Percentiles rank a stretch among this genome's conserved stretches.
phyloP scores from a whole-genome alignment of 2,329 filamentous ascomycete genomes.

The Pestalotiopsis sp. region DNA sequence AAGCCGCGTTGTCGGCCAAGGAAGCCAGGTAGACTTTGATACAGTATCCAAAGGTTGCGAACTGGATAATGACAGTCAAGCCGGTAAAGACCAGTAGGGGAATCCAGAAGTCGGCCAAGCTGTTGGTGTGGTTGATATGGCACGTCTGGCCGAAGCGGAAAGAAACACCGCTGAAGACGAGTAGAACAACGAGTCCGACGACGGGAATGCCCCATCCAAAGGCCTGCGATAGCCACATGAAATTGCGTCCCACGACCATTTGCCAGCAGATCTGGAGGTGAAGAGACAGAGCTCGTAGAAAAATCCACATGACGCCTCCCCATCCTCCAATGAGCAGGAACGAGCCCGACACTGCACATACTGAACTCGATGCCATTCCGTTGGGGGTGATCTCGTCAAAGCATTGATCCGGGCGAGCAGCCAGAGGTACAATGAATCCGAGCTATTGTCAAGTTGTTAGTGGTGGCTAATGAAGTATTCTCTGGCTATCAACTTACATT shows the following conservation, averaged over 20 bases:
- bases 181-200: conserved; percentile 73
- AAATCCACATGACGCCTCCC: conserved; percentile 85
- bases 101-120: conserved; percentile 86
- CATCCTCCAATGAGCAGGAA: conserved; percentile 87
- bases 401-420: conserved; percentile 78
- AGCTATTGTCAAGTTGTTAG: conserved; percentile 53
- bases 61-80: conserved; percentile 67
- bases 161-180: conserved; percentile 87
- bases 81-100: conserved; percentile 72
- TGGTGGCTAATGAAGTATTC: conserved; percentile 10
- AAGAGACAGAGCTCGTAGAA: conserved; percentile 85
- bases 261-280: conserved; percentile 99
- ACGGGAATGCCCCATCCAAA: conserved; percentile 84
- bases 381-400: conserved; percentile 90
- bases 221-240: conserved; percentile 83
- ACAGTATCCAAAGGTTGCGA: conserved; percentile 79
- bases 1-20: conserved; percentile 71
- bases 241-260: conserved; percentile 81
- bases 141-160: conserved; percentile 92
- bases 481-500: conserved; percentile 60
- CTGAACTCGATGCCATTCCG: conserved; percentile 80
- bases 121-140: conserved; percentile 90
- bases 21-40: conserved; percentile 92
- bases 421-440: conserved; percentile 88
- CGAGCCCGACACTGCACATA: conserved; percentile 87